Evolutionary conservation across 2,329 filamentous ascomycete genomes (phyloP).

Genomic region (Colletotrichum incanum): DNA sequence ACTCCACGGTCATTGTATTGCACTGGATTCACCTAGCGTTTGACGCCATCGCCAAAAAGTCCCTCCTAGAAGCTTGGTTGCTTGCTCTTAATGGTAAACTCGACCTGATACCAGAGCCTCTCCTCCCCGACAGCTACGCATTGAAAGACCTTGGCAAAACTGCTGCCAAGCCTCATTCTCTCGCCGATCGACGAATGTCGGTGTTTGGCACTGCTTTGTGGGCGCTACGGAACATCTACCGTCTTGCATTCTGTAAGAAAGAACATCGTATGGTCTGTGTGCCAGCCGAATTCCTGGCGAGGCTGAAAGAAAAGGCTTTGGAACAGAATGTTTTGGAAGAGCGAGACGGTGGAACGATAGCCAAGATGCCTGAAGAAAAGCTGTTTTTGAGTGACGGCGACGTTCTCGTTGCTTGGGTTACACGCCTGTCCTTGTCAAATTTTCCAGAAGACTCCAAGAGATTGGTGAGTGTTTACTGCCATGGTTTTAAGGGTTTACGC

Average conservation of each 20-base stretch:
- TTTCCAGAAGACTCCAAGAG: slow-evolving; percentile 43
- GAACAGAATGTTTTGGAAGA: too few species aligned
- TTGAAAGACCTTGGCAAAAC: background rate
- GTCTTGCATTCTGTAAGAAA: background rate
- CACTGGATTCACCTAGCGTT: slow-evolving; percentile 58
- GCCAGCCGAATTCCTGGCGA: background rate
- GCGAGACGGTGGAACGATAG: too few species aligned
- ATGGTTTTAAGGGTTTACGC: too few species aligned
- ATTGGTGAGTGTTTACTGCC: background rate
- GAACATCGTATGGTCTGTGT: slow-evolving; percentile 5
- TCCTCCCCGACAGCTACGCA: background rate
- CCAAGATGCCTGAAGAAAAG: too few species aligned
- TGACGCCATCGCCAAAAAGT: slow-evolving; percentile 56
- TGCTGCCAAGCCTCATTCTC: background rate
- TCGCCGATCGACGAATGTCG: background rate
- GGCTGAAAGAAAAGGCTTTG: slow-evolving; percentile 10
- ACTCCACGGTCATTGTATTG: slow-evolving; percentile 59
- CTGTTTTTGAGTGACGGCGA: slow-evolving; percentile 58
- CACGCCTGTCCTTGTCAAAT: slow-evolving; percentile 49
- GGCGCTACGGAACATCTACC: slow-evolving; percentile 4
- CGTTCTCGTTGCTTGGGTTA: slow-evolving; percentile 56
- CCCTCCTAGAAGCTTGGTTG: slow-evolving; percentile 13
- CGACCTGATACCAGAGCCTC: background rate
- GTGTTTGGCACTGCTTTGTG: background rate
- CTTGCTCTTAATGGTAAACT: background rate